Conservation (phyloP, 1,284 basidiomycete species). For the Sporisorium reilianum region DNA sequence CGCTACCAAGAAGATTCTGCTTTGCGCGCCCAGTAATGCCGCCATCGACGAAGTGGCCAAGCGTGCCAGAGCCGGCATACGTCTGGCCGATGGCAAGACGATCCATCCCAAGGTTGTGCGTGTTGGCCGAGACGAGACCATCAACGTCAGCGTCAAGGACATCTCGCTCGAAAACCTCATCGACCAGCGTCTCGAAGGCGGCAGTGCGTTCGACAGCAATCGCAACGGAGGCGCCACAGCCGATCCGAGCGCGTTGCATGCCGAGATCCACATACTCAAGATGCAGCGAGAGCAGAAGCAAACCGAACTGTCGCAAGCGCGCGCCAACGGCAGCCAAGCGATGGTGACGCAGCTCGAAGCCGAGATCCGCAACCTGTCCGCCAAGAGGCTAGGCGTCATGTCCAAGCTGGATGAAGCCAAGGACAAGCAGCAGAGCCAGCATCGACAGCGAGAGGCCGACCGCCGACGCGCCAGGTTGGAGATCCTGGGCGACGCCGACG, state of each 20-base stretch:
- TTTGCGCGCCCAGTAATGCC: slow-evolving; percentile 98
- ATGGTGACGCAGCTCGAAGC: slow-evolving; percentile 46
- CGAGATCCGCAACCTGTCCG: slow-evolving; percentile 50
- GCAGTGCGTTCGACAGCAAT: slow-evolving; percentile 22
- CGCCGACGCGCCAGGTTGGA: slow-evolving; percentile 48
- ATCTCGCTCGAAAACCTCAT: slow-evolving; percentile 79
- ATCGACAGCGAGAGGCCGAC: slow-evolving; percentile 60
- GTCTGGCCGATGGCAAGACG: slow-evolving; percentile 74
- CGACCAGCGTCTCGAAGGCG: slow-evolving; percentile 43
- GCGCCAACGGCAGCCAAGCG: slow-evolving; percentile 24
- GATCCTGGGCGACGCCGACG: slow-evolving; percentile 76
- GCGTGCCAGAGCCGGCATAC: slow-evolving; percentile 83
- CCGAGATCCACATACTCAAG: slow-evolving; percentile 50
- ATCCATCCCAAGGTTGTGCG: slow-evolving; percentile 84
- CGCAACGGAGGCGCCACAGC: slow-evolving; percentile 20
- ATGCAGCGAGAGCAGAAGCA: slow-evolving; percentile 56
- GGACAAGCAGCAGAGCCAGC: slow-evolving; percentile 55
- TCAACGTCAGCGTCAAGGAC: slow-evolving; percentile 86
- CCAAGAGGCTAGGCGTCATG: slow-evolving; percentile 51
- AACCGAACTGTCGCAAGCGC: slow-evolving; percentile 48
- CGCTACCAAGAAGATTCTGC: slow-evolving; percentile 78
- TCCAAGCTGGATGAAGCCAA: slow-evolving; percentile 60
- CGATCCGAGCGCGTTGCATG: slow-evolving; percentile 42
- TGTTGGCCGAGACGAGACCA: slow-evolving; percentile 82
- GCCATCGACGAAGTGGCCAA: slow-evolving; percentile 96